phyloP scores from a whole-genome alignment of 495 filamentous ascomycete species.

The Neurospora tetraspora region DNA sequence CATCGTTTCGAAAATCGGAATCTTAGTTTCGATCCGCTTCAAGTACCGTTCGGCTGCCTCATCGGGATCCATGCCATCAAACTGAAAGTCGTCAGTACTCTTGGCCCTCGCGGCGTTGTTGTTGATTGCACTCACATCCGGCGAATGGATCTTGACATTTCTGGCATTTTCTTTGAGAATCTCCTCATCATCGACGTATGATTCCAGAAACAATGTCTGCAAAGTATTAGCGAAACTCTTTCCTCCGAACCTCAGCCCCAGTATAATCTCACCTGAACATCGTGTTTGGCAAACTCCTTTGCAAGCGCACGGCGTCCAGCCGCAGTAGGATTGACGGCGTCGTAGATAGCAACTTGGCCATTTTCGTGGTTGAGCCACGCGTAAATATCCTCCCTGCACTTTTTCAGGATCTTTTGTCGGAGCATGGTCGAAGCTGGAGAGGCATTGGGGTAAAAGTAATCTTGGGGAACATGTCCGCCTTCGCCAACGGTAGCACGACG shows the following conservation, averaged over 20 bases:
- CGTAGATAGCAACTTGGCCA: slow-evolving; percentile 96
- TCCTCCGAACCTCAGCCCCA: not conserved
- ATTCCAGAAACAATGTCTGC: slow-evolving; percentile 93
- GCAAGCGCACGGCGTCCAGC: slow-evolving; percentile 77
- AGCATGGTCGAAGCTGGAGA: slow-evolving; percentile 78
- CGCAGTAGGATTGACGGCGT: slow-evolving; percentile 91
- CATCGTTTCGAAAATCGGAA: slow-evolving; percentile 96
- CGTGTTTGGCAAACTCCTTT: slow-evolving; percentile 92
- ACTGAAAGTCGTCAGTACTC: slow-evolving; percentile 41
- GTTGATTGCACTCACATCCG: slow-evolving; percentile 53
- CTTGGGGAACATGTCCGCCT: slow-evolving; percentile 81
- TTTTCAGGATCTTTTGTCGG: slow-evolving; percentile 93
- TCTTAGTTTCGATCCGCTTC: slow-evolving; percentile 76
- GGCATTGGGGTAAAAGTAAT: slow-evolving; percentile 96
- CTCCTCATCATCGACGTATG: slow-evolving; percentile 80
- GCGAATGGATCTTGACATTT: slow-evolving; percentile 96
- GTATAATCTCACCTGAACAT: slow-evolving; percentile 59
- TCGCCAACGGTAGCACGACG: slow-evolving; percentile 80
- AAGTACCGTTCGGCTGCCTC: slow-evolving; percentile 90
- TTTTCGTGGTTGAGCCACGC: slow-evolving; percentile 94
- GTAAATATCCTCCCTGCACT: slow-evolving; percentile 94
- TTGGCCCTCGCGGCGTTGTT: not conserved
- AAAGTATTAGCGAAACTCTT: slow-evolving; percentile 2
- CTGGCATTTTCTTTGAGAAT: slow-evolving; percentile 97
- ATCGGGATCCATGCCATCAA: slow-evolving; percentile 79